phyloP scores from a whole-genome alignment of 495 filamentous ascomycete genomes.

The Neurospora sublineolata region DNA sequence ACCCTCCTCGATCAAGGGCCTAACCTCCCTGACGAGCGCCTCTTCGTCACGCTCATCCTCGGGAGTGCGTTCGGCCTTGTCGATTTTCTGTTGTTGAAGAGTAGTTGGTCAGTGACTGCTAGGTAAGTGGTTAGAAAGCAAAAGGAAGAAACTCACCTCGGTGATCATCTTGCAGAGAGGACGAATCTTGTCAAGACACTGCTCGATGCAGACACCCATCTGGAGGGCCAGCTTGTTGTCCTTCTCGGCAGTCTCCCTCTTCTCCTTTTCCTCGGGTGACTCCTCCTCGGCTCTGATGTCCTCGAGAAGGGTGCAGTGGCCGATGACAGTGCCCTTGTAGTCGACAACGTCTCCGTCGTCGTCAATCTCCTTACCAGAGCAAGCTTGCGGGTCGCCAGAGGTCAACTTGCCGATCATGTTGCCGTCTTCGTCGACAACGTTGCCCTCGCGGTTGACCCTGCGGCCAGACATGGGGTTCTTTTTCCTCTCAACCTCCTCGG shows the following conservation, averaged over 20 bases:
- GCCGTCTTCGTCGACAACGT: slow-evolving; percentile 71
- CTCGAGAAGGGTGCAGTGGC: slow-evolving; percentile 67
- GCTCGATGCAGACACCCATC: slow-evolving; percentile 61
- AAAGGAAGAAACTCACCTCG: slow-evolving; percentile 43
- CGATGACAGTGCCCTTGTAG: slow-evolving; percentile 67
- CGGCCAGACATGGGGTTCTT: slow-evolving; percentile 55
- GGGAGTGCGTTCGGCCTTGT: slow-evolving; percentile 69
- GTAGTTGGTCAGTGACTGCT: slow-evolving; percentile 1
- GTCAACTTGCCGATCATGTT: slow-evolving; percentile 73
- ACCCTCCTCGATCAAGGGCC: slow-evolving; percentile 77
- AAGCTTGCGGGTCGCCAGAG: slow-evolving; percentile 55
- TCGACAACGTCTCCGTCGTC: slow-evolving; percentile 79
- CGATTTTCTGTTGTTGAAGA: slow-evolving; percentile 46
- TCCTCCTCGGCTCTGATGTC: slow-evolving; percentile 52
- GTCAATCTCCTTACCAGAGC: slow-evolving; percentile 70
- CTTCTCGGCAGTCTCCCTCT: slow-evolving; percentile 46
- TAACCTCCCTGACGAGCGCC: slow-evolving; percentile 70
- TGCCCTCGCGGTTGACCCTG: slow-evolving; percentile 69
- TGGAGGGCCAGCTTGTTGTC: slow-evolving; percentile 68
- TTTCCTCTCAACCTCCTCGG: slow-evolving; percentile 56
- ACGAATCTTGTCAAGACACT: slow-evolving; percentile 71
- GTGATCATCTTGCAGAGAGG: slow-evolving; percentile 83
- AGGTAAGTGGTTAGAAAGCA: not conserved
- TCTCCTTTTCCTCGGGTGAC: slow-evolving; percentile 39
- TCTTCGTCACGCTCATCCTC: slow-evolving; percentile 90